Conservation (phyloP, 2,329 filamentous ascomycete genomes). For the Alternaria ethzedia region DNA sequence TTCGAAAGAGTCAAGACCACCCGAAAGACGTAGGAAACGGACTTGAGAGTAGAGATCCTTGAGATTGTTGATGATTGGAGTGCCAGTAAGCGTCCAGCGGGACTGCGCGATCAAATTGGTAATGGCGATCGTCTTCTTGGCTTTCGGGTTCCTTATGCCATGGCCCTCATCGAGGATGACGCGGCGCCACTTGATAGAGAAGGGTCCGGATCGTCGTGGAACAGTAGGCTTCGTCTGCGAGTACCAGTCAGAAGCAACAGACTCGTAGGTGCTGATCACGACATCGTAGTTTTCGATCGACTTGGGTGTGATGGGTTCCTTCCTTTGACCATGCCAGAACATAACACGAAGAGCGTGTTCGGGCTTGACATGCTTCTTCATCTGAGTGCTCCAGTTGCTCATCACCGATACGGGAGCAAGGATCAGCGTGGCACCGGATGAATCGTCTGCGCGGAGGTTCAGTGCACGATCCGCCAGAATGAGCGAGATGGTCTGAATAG, state of each 20-base stretch:
- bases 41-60: slow-evolving; percentile 82
- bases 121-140: slow-evolving; percentile 74
- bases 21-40: slow-evolving; percentile 76
- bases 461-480: slow-evolving; percentile 65
- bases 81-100: slow-evolving; percentile 68
- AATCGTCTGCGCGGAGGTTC: slow-evolving; percentile 20
- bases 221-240: slow-evolving; percentile 50
- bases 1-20: slow-evolving; percentile 74
- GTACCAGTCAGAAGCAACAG: slow-evolving; percentile 70
- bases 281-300: slow-evolving; percentile 73
- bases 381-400: slow-evolving; percentile 88
- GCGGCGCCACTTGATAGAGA: slow-evolving; percentile 75
- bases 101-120: slow-evolving; percentile 71
- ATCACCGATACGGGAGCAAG: slow-evolving; percentile 84
- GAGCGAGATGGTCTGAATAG: slow-evolving; percentile 81
- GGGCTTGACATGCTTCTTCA: slow-evolving; percentile 71
- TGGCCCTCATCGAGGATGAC: slow-evolving; percentile 62
- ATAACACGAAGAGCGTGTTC: slow-evolving; percentile 70
- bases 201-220: slow-evolving; percentile 52
- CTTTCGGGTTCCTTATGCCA: slow-evolving; percentile 76
- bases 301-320: slow-evolving; percentile 55
- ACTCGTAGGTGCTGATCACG: slow-evolving; percentile 85
- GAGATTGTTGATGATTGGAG: slow-evolving; percentile 82
- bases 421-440: slow-evolving; percentile 71
- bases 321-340: slow-evolving; percentile 73